Evolutionary conservation across 768 basidiomycete species (phyloP), one percentile per base, ranked within the genome.

Genomic region (Suillus tomentosus): DNA sequence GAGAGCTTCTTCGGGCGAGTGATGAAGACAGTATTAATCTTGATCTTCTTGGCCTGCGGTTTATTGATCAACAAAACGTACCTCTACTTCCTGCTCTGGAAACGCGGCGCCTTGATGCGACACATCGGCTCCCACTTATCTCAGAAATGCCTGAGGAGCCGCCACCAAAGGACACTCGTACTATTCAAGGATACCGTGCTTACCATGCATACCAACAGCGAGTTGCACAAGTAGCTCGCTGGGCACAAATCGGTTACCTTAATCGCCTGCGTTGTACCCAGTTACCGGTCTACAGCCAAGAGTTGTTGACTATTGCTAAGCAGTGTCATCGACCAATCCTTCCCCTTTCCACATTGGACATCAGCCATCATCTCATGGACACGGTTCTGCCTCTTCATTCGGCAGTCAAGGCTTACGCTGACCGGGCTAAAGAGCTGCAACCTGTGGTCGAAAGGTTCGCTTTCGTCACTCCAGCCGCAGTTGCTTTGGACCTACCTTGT

Each of bases 401-500:
- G 19, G 77, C 84, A 34, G 80, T 96, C 66, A 86, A 85, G 64
- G 91, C 94, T 6, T 87, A 88, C 68, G 76, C 77, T 9, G 73
- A 80, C 15, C 86, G 95, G 14, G 84, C 85, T 2, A 77, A 83
- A 50, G 81, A 84, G 0, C 79, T 89, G 76, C 77, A 80, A 2
- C 73, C 75, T 22, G 65, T 84, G 22, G 76, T 96, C 60, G 85
- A 91, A 61, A 79, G 77, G 27, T 98, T 96, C 71, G 87, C 90
- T 0, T 94, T 94, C 68, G 86, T 85, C 22, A 95, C 95, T 0
- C 93, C 95, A 0, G 70, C 86, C 2, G 93, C 84, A 0, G 88
- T 95, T 17, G 90, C 91, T 14, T 78, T 81, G 36, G 94, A 95
- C 74, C 72, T 97, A 58, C 84, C 93, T 1, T 78, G 77, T 2